Base-by-base conservation (phyloP, 768 basidiomycete species). In the Tricholoma matsutake region DNA sequence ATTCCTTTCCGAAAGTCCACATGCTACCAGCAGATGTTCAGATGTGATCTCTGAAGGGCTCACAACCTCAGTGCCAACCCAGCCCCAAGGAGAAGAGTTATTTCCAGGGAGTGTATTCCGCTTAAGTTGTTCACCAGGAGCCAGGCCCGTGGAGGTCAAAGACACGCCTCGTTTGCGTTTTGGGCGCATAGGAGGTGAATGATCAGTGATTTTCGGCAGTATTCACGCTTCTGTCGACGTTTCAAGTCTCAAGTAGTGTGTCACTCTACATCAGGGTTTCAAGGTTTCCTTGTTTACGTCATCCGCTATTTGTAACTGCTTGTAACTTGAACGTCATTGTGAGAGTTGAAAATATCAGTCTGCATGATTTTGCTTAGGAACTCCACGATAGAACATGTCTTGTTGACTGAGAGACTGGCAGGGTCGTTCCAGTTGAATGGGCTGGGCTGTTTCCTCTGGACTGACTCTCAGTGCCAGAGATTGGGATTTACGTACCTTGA, bases 31-130 rank as follows among this genome's bases (percentile, higher is more conserved):
- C 52, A 81, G 78, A 68, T 94, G 90, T 58, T 88, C 85, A 37
- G 75, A 68, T 16, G 87, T 83, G 63, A 96, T 91, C n/a, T 83
- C 73, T 2, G 82, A 81, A 60, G 77, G 68, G 56, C 80, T 73
- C 16, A 73, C 73, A 54, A 86, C 87, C 66, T 88, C 86, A 47
- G 86, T 81, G 54, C 83, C 86, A 55, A 92, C 88, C 93, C 93
- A 96, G 54, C 81, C 81, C 93, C 93, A 94, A n/a, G 82, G 74
- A 32, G 82, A 78, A 58, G 78, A 71, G 43, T 73, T 73, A 43
- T 74, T 74, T 28, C 76, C 75, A n/a, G 80, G 73, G 14, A 85
- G 77, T 57, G 79, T 80, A 60, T 78, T 75, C 55, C 86, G 83
- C 65, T 86, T 87, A 65, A 90, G 79, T 22, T 78, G 78, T 75